A percentile compares a stretch with the other conserved stretches of the same genome.
These are phyloP conservation scores for Ballota nigra DNA, from an alignment of 257 asterid genomes.

Conservation along the genomic window DNA sequence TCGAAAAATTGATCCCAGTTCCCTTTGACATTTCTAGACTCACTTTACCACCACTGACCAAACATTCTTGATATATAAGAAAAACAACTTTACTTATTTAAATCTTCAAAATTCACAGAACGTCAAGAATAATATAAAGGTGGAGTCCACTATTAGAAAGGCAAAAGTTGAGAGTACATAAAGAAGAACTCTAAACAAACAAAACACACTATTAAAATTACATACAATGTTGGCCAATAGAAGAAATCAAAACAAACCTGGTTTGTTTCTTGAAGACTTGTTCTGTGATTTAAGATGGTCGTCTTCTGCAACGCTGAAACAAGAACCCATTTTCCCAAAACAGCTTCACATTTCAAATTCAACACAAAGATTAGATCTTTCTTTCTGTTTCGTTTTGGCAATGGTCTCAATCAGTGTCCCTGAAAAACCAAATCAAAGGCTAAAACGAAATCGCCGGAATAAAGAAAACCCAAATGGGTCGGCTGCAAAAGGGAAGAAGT, in stretches of 20 bases:
- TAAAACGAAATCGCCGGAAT: neutral
- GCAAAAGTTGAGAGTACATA: no score
- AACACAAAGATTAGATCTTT: constrained; percentile 25
- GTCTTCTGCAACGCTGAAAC: constrained; percentile 70
- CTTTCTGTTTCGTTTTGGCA: constrained; percentile 7
- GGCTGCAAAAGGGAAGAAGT: constrained; percentile 21
- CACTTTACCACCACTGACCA: constrained; percentile 14
- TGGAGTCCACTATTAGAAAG: neutral
- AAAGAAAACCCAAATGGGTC: constrained; percentile 29
- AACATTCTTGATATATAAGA: neutral
- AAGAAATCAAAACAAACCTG: constrained; percentile 22
- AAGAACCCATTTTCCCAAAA: constrained; percentile 62
- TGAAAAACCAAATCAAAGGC: no score
- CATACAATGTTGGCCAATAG: neutral
- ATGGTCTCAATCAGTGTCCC: no score
- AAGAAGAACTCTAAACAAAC: no score
- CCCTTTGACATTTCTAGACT: neutral
- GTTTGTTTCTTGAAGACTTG: constrained; percentile 30
- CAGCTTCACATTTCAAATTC: constrained; percentile 37
- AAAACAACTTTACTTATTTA: neutral
- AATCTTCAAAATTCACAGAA: neutral
- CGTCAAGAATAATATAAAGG: neutral
- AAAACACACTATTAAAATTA: constrained; percentile 11
- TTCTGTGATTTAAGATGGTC: constrained; percentile 27
- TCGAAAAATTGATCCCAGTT: neutral